Conservation (phyloP, 345 rosid genomes). For the Eucalyptus curtisii region DNA sequence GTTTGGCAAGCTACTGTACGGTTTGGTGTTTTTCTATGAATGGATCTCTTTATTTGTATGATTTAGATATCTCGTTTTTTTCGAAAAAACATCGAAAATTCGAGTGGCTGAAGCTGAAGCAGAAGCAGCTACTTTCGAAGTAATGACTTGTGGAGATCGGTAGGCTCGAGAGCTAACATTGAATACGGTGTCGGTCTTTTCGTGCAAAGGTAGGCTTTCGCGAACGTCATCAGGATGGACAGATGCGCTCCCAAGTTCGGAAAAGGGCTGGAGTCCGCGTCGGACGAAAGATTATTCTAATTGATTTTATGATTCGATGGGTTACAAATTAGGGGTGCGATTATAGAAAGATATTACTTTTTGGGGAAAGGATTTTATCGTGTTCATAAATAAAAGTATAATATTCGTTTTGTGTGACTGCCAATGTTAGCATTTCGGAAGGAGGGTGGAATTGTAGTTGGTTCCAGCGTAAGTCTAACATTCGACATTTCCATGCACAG, state of each 20-base stretch:
- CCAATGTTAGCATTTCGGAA: neutral
- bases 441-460: neutral
- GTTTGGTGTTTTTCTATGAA: too few species aligned
- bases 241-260: neutral
- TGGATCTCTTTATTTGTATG: too few species aligned
- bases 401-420: neutral
- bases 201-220: too few species aligned
- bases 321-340: neutral
- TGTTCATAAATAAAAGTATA: neutral
- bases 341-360: neutral
- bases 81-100: too few species aligned
- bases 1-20: too few species aligned
- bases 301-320: neutral
- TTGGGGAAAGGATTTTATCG: neutral
- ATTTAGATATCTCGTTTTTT: too few species aligned
- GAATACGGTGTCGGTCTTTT: neutral
- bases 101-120: too few species aligned
- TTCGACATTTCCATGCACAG: neutral
- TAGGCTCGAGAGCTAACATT: neutral
- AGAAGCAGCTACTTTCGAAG: too few species aligned
- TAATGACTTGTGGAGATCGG: neutral
- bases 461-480: neutral
- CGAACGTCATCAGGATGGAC: too few species aligned
- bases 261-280: neutral
- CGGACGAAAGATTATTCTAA: neutral